These are phyloP conservation scores for Aspergillus texensis DNA, from an alignment of 2,329 filamentous ascomycete species.

Conservation along the genomic window DNA sequence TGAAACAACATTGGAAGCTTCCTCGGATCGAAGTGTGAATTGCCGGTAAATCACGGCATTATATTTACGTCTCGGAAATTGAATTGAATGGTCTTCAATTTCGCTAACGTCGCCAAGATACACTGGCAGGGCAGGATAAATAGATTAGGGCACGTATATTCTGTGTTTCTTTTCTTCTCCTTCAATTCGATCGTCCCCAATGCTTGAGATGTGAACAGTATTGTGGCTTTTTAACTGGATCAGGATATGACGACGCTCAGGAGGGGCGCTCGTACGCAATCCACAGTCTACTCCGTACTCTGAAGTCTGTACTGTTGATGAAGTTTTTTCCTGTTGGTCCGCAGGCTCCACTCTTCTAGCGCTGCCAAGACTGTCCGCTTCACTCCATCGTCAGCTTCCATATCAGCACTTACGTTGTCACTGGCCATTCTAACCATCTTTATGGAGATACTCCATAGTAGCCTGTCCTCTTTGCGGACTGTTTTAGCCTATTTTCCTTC, in stretches of 20 bases:
- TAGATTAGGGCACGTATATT: no score
- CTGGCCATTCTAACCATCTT: conserved; percentile 13
- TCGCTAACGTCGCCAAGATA: background rate
- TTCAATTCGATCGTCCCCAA: no score
- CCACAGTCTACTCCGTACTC: background rate
- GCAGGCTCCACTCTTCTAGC: conserved; percentile 22
- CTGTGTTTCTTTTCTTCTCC: no score
- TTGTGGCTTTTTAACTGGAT: background rate
- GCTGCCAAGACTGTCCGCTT: conserved; percentile 29
- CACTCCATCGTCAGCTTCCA: conserved; percentile 23
- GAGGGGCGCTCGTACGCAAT: background rate
- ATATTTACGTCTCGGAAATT: background rate
- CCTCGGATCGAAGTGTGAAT: background rate
- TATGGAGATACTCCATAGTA: conserved; percentile 13
- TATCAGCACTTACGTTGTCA: conserved; percentile 27
- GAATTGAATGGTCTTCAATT: background rate
- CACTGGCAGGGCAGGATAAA: no score
- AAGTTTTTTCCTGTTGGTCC: conserved; percentile 13
- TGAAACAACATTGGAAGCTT: background rate
- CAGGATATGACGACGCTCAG: background rate
- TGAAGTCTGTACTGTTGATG: no score
- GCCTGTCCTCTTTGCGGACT: conserved; percentile 16
- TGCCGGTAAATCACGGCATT: background rate
- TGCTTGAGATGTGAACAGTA: background rate
- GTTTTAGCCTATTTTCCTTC: conserved; percentile 14